Evolutionary conservation across 371 early-diverging fungal genomes (phyloP).

Genomic region (Rhizopus stolonifer): DNA sequence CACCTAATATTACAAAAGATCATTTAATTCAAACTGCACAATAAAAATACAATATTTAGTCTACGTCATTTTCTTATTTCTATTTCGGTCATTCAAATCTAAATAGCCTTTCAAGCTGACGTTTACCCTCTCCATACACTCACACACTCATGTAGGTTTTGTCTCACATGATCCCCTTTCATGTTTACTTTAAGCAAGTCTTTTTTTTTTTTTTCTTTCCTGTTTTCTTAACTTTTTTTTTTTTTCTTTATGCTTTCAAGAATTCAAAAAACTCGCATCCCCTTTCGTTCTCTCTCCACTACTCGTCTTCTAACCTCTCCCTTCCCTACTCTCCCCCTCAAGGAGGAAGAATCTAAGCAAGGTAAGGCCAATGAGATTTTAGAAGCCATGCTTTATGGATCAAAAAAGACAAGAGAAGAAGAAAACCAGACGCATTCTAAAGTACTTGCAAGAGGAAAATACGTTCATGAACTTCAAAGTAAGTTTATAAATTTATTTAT

Average conservation of each 20-base stretch:
- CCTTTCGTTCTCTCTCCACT: background rate
- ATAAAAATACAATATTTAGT: too few relatives aligned
- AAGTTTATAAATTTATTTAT: slow-evolving; percentile 10
- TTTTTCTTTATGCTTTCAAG: background rate
- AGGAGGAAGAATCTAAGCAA: slow-evolving; percentile 5
- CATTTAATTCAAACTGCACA: too few relatives aligned
- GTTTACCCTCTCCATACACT: too few relatives aligned
- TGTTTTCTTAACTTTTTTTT: background rate
- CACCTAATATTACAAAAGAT: too few relatives aligned
- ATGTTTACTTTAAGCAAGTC: too few relatives aligned
- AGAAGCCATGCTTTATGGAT: slow-evolving; percentile 67
- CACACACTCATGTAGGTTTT: too few relatives aligned
- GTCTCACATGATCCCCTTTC: too few relatives aligned
- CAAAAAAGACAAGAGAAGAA: slow-evolving; percentile 50
- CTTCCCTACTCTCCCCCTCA: background rate
- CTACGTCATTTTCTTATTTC: too few relatives aligned
- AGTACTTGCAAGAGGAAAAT: slow-evolving; percentile 80
- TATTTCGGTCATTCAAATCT: too few relatives aligned
- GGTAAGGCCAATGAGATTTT: slow-evolving; percentile 43
- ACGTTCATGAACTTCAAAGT: slow-evolving; percentile 83
- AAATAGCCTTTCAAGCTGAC: too few relatives aligned
- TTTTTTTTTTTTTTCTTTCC: too few relatives aligned
- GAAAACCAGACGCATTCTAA: slow-evolving; percentile 64
- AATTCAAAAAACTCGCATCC: background rate
- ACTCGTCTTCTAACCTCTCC: background rate